Evolutionary conservation across 441 rosid genomes (phyloP).

Genomic region (Corymbia citriodora): DNA sequence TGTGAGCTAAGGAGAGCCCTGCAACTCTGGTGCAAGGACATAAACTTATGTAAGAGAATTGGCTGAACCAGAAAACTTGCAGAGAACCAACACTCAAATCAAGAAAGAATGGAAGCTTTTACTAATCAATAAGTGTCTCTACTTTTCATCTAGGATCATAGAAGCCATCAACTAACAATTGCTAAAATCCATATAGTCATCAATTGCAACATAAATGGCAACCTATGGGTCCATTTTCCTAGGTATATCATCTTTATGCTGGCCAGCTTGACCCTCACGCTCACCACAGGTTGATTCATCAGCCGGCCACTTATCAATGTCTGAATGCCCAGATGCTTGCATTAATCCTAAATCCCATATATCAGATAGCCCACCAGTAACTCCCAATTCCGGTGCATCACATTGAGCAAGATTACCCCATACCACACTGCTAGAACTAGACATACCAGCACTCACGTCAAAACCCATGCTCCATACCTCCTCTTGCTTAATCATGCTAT

Average conservation of each 20-base stretch:
- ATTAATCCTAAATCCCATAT: constrained; percentile 49
- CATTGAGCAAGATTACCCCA: constrained; percentile 42
- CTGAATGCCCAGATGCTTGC: constrained; percentile 43
- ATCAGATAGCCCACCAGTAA: constrained; percentile 45
- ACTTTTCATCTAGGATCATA: not conserved
- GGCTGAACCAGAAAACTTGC: not conserved
- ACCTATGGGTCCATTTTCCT: constrained; percentile 26
- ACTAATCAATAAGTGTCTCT: constrained; percentile 9
- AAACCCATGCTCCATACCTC: constrained; percentile 63
- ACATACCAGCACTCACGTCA: constrained; percentile 33
- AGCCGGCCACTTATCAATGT: constrained; percentile 34
- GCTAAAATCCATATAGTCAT: constrained; percentile 15
- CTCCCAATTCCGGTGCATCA: constrained; percentile 42
- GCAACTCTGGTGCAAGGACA: not conserved
- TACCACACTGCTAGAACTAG: constrained; percentile 37
- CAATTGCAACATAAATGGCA: constrained; percentile 5
- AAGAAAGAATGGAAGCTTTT: not conserved
- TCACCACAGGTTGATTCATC: constrained; percentile 23
- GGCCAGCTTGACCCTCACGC: constrained; percentile 19
- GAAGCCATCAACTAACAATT: constrained; percentile 7
- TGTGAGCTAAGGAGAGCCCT: not conserved
- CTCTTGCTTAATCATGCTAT: constrained; percentile 35
- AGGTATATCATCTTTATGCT: constrained; percentile 16
- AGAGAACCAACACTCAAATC: not conserved
- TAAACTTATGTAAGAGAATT: not conserved